Evolutionary conservation across 495 filamentous ascomycete species (phyloP).

Genomic region (Geoglossum glabrum): DNA sequence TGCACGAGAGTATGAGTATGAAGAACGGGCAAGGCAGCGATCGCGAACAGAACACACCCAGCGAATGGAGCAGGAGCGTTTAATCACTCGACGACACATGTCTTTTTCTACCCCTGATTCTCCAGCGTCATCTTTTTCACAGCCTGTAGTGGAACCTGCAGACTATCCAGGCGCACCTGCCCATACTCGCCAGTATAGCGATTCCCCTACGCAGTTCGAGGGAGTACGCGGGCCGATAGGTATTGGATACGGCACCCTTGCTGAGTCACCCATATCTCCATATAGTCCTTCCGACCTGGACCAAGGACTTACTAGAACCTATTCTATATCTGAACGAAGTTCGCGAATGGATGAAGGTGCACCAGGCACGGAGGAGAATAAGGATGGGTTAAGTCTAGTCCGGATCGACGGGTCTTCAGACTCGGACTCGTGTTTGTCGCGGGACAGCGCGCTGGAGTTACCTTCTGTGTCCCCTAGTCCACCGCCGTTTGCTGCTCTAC

Average conservation of each 20-base stretch:
- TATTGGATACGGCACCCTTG: not conserved
- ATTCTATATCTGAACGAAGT: not conserved
- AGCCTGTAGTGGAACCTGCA: not conserved
- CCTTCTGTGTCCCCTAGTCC: conserved; percentile 11
- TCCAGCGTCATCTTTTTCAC: not conserved
- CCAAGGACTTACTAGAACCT: not conserved
- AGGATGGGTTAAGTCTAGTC: not conserved
- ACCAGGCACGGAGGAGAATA: not conserved
- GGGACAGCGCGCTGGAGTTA: conserved; percentile 6
- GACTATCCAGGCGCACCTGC: not conserved
- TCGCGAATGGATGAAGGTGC: not conserved
- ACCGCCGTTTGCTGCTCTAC: conserved; percentile 6
- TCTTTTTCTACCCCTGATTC: not conserved
- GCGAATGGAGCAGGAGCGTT: conserved; percentile 8
- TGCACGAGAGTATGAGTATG: conserved; percentile 1
- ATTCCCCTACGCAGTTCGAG: not conserved
- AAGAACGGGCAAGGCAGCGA: conserved; percentile 7
- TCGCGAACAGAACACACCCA: conserved; percentile 13
- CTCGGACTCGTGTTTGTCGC: not conserved
- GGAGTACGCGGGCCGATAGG: not conserved
- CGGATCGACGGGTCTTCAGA: not conserved
- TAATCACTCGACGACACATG: not conserved
- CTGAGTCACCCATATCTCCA: not conserved
- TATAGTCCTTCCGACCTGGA: not conserved
- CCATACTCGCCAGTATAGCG: not conserved